These are phyloP conservation scores for Globisporangium barbulae DNA, from an alignment of 352 stramenopile genomes.

Conservation along the genomic window DNA sequence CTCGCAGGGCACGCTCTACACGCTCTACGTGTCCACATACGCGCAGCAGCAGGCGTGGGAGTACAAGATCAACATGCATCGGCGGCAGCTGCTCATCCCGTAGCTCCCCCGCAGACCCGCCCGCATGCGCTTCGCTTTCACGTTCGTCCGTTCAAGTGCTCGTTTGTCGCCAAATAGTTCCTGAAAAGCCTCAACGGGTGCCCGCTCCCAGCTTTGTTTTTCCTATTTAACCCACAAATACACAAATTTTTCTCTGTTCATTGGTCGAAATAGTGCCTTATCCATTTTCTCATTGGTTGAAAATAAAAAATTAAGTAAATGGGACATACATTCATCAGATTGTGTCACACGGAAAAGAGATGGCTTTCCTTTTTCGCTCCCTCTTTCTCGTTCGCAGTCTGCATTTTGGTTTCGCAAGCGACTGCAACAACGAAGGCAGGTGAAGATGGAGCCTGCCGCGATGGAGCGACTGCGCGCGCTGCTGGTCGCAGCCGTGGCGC, in stretches of 20 bases:
- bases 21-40: constrained; percentile 72
- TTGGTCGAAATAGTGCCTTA: background rate
- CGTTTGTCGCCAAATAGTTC: background rate
- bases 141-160: background rate
- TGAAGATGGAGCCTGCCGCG: constrained; percentile 35
- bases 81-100: constrained; percentile 68
- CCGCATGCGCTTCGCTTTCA: too few species aligned
- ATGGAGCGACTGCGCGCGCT: constrained; percentile 41
- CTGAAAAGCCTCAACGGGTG: constrained; percentile 5
- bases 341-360: background rate
- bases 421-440: constrained; percentile 9
- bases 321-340: background rate
- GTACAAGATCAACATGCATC: constrained; percentile 76
- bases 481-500: constrained; percentile 34
- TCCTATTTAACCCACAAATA: constrained; percentile 16
- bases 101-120: constrained; percentile 19
- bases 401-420: constrained; percentile 7
- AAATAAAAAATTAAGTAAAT: background rate
- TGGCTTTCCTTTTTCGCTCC: background rate
- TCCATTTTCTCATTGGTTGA: background rate
- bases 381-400: background rate
- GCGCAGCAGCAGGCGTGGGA: constrained; percentile 78
- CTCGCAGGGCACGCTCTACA: constrained; percentile 59
- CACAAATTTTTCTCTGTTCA: background rate
- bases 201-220: constrained; percentile 4